Evolutionary conservation across 768 basidiomycete species (phyloP), one percentile per base, ranked within the genome.

Genomic region (Tulasnella sp.): DNA sequence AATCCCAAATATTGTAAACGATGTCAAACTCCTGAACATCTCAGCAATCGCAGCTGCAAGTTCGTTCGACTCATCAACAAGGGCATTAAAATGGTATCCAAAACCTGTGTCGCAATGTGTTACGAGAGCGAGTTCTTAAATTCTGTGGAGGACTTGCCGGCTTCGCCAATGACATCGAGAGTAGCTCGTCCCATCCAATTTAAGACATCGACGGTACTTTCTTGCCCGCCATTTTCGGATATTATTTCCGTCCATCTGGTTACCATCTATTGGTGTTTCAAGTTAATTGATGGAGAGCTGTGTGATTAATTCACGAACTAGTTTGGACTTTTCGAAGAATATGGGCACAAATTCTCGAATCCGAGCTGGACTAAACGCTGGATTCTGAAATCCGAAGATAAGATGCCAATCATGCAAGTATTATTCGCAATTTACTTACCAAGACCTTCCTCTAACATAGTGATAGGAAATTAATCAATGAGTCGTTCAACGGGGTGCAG

Each of bases 331-430:
- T 2, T 71, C 69, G 3, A 78, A 55, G 54, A 82, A 80, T 5
- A 76, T 73, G 10, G 68, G 68, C 0, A 77, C 78, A 12, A 81
- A 58, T 35, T 72, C 74, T 3, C 78, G 67, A 35, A 82, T 70
- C 56, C 79, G 78, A 1, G 70, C 62, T 2, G 70, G 27, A 15
- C 49, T 41, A 28, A 51, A 51, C 22, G 33, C 49, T 15, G 49
- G 49, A 15, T 51, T 51, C 49, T 51, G 29, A 28, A 16, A 29
- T 7, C 13, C 19, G 19, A 28, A 33, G n/a, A n/a, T 15, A 10
- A 29, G 15, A 28, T n/a, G 25, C 25, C 37, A 41, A 28, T 8
- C 19, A n/a, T n/a, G n/a, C n/a, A n/a, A n/a, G n/a, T n/a, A n/a
- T n/a, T n/a, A 9, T 2, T 4, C n/a, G 8, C 9, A 15, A 16